Base-by-base conservation (phyloP, 306 rosid species). In the Rosa lucieae region DNA sequence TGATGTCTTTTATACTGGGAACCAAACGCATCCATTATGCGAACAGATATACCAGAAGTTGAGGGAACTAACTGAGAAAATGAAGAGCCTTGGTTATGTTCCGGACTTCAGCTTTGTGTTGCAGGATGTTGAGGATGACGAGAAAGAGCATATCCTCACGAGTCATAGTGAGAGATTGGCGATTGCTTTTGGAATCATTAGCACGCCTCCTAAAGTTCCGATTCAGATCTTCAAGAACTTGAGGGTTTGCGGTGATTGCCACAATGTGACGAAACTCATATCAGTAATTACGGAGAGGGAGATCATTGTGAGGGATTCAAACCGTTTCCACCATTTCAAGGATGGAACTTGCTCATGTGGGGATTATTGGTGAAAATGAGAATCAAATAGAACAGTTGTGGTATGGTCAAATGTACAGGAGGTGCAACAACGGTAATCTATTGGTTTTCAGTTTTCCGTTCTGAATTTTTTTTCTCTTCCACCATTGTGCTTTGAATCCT, bases 71-170 rank as follows among this genome's bases (percentile, higher is more conserved):
- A 87, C 86, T 32, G 77, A 65, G 14, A 85, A 85, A 80, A 84
- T 85, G 85, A 86, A 81, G 84, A 85, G 71, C 79, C 81, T 85
- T 26, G 88, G 84, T 72, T 87, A 87, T 55, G 72, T 87, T 72
- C 87, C 90, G 0, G 89, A 87, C 74, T 78, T 56, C 67, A 83
- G 82, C 77, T 87, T 82, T 42, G 88, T 87, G 39, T 76, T 87
- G 85, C 90, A 87, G 76, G 90, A 87, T 80, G 90, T 87, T 1
- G 90, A 87, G 74, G 90, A 85, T 46, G 88, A 87, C 55, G 90
- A 85, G 68, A 87, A 87, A 63, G 90, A 85, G 48, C 83, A 87
- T 14, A 87, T 87, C n/a, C 87, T 87, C 21, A 66, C 49, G 0
- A 78, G 82, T 48, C 90, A 87, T 68, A 85, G 85, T 7, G 90